Percentiles rank a stretch among this genome's conserved stretches.
These are phyloP conservation scores for Russula griseocarnosa DNA, from an alignment of 768 basidiomycete genomes.

Conservation along the genomic window DNA sequence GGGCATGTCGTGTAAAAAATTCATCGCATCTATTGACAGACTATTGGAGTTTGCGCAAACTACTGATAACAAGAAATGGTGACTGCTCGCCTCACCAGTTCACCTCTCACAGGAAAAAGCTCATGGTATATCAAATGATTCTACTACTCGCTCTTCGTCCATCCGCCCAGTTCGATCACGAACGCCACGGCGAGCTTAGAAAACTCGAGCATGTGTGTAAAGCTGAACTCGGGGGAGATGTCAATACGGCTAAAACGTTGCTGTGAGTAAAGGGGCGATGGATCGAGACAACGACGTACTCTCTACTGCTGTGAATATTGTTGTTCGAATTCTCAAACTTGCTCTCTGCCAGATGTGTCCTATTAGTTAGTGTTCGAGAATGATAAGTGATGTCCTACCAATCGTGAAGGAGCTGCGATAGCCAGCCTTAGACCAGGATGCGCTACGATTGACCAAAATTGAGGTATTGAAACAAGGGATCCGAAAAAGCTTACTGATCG, in stretches of 20 bases:
- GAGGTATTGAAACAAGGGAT: slow-evolving; percentile 33
- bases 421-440: slow-evolving; percentile 83
- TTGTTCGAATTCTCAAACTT: slow-evolving; percentile 73
- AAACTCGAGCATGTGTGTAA: slow-evolving; percentile 77
- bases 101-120: not conserved
- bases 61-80: not conserved
- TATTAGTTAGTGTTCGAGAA: slow-evolving; percentile 6
- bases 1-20: not conserved
- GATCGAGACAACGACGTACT: slow-evolving; percentile 52
- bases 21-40: not conserved
- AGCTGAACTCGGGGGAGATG: slow-evolving; percentile 84
- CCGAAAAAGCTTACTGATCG: slow-evolving; percentile 62
- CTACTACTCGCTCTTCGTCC: slow-evolving; percentile 34
- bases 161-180: slow-evolving; percentile 49
- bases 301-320: slow-evolving; percentile 75
- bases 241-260: slow-evolving; percentile 62
- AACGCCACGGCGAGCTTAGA: slow-evolving; percentile 53
- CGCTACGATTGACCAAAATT: slow-evolving; percentile 41
- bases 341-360: slow-evolving; percentile 45
- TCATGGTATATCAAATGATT: not conserved
- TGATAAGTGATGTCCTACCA: slow-evolving; percentile 42
- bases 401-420: slow-evolving; percentile 84
- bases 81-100: not conserved
- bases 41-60: not conserved
- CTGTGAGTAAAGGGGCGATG: slow-evolving; percentile 23